Percentiles rank a stretch among this genome's conserved stretches.
phyloP scores from a whole-genome alignment of 1,284 basidiomycete genomes.

The Cutaneotrichosporon cyanovorans region DNA sequence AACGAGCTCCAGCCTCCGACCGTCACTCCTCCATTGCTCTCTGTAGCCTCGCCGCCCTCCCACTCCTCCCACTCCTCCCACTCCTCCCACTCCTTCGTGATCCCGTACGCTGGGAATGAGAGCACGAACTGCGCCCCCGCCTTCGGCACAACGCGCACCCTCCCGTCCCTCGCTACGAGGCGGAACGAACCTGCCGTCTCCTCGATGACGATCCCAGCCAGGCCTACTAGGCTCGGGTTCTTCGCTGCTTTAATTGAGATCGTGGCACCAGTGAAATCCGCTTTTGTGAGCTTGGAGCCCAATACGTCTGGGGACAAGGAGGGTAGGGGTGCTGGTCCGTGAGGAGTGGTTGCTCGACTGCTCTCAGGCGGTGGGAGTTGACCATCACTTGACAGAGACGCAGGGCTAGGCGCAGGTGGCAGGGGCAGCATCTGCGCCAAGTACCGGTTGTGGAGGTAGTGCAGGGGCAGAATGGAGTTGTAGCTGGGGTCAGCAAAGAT shows the following conservation, averaged over 20 bases:
- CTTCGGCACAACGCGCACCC: constrained; percentile 45
- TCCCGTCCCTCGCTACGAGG: constrained; percentile 32
- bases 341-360: background rate
- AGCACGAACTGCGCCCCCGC: constrained; percentile 43
- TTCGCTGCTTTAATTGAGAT: constrained; percentile 26
- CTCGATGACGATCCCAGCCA: constrained; percentile 46
- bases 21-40: background rate
- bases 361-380: no score
- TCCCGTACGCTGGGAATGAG: constrained; percentile 41
- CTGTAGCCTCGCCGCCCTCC: background rate
- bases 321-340: constrained; percentile 44
- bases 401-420: constrained; percentile 11
- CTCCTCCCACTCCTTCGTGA: constrained; percentile 4
- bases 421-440: constrained; percentile 28
- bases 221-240: constrained; percentile 38
- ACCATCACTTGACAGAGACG: constrained; percentile 14
- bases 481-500: constrained; percentile 23
- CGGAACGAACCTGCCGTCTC: constrained; percentile 48
- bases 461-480: constrained; percentile 33
- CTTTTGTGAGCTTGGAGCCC: constrained; percentile 45
- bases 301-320: constrained; percentile 28
- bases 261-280: constrained; percentile 47
- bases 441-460: constrained; percentile 38
- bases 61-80: background rate
- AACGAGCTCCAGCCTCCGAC: constrained; percentile 11